These are phyloP conservation scores for Trichosanthes cucumerina DNA, from an alignment of 306 rosid genomes.

Conservation along the genomic window DNA sequence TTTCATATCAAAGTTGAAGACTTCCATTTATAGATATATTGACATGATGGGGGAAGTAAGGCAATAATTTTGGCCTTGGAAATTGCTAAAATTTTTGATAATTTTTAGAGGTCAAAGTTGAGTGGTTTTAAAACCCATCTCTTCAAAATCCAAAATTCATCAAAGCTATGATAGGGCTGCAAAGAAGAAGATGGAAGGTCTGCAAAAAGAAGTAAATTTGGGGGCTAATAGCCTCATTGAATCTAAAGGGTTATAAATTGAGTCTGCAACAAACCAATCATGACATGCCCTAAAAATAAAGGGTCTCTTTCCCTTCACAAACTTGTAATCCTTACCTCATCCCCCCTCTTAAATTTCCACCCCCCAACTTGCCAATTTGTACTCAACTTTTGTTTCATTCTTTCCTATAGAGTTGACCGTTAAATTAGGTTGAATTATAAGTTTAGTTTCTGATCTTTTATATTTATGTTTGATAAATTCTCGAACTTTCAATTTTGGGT, in stretches of 20 bases:
- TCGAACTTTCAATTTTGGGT: too few species aligned
- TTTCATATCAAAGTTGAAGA: not conserved
- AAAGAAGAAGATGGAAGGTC: not conserved
- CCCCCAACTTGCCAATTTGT: not conserved
- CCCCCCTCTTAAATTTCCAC: not conserved
- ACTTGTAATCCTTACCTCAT: not conserved
- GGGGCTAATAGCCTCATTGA: slow-evolving; percentile 6
- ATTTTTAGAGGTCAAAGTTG: not conserved
- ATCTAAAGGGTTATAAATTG: slow-evolving; percentile 43
- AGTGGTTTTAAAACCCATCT: not conserved
- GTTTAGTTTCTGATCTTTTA: too few species aligned
- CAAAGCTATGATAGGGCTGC: not conserved
- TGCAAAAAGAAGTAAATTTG: slow-evolving; percentile 38
- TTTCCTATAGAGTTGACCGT: too few species aligned
- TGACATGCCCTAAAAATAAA: slow-evolving; percentile 61
- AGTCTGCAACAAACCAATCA: slow-evolving; percentile 69
- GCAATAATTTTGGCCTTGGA: not conserved
- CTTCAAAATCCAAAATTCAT: not conserved
- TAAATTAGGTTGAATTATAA: too few species aligned
- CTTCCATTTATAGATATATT: not conserved
- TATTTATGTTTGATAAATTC: too few species aligned
- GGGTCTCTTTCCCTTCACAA: slow-evolving; percentile 25
- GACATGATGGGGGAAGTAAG: not conserved
- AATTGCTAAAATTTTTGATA: not conserved
- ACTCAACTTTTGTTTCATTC: not conserved